Conservation (phyloP, 2,329 filamentous ascomycete genomes). For the Colletotrichum liaoningense region DNA sequence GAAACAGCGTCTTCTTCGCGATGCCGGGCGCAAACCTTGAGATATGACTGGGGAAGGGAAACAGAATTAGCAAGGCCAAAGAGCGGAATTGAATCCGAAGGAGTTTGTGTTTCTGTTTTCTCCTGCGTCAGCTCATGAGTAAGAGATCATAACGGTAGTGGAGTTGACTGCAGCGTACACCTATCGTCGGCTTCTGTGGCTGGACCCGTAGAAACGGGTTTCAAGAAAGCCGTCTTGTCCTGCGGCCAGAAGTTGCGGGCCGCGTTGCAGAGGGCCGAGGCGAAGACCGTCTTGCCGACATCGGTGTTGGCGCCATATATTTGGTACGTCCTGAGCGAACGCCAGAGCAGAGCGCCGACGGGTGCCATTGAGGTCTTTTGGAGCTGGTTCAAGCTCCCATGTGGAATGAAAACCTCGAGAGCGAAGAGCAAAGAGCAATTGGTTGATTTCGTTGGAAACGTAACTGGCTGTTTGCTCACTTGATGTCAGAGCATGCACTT, state of each 20-base stretch:
- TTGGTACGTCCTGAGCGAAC: conserved; percentile 76
- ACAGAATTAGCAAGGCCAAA: neutral
- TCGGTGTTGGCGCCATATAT: conserved; percentile 87
- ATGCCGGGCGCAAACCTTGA: conserved; percentile 65
- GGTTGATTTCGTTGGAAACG: too few relatives aligned
- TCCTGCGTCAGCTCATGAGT: neutral
- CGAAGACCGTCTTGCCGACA: conserved; percentile 86
- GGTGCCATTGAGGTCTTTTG: conserved; percentile 51
- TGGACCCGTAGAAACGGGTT: conserved; percentile 84
- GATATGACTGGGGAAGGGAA: conserved; percentile 66
- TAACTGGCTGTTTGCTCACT: neutral
- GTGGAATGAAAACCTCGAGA: neutral
- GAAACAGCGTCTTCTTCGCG: conserved; percentile 68
- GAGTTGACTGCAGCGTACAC: conserved; percentile 54
- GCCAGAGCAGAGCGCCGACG: conserved; percentile 73
- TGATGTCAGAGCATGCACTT: neutral
- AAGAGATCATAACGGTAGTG: neutral
- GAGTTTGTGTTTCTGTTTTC: conserved; percentile 3
- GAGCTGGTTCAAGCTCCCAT: neutral
- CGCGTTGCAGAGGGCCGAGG: conserved; percentile 77
- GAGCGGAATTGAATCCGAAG: neutral
- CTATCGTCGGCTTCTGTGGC: conserved; percentile 75
- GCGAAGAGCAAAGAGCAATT: neutral
- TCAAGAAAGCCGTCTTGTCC: conserved; percentile 73
- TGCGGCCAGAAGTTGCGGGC: conserved; percentile 58